phyloP scores from a whole-genome alignment of 192 early-diverging fungal species.

The Entomortierella chlamydospora region DNA sequence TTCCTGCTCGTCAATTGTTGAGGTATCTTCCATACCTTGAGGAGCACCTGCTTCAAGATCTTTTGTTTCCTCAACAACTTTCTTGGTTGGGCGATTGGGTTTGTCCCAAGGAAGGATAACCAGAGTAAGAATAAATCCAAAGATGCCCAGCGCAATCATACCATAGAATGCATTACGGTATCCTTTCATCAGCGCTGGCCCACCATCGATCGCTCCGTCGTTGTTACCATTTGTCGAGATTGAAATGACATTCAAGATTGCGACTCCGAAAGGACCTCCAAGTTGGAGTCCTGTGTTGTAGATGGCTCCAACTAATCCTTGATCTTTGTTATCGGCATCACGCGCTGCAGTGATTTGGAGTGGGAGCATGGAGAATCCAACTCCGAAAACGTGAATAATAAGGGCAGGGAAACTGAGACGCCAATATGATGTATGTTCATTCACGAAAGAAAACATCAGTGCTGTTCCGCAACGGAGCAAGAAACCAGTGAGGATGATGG shows the following conservation, averaged over 20 bases:
- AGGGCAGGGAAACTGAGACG: slow-evolving; percentile 46
- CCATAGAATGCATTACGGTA: slow-evolving; percentile 44
- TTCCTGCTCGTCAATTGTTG: neutral
- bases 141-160: slow-evolving; percentile 31
- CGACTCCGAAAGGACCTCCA: slow-evolving; percentile 52
- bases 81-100: neutral
- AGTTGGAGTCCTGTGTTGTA: slow-evolving; percentile 54
- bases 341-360: slow-evolving; percentile 44
- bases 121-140: slow-evolving; percentile 15
- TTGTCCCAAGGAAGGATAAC: slow-evolving; percentile 27
- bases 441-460: slow-evolving; percentile 39
- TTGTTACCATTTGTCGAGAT: slow-evolving; percentile 39
- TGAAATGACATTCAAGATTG: slow-evolving; percentile 45
- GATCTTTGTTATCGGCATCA: slow-evolving; percentile 48
- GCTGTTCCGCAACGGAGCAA: slow-evolving; percentile 22
- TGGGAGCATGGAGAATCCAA: slow-evolving; percentile 28
- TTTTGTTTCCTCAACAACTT: neutral
- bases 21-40: neutral
- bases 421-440: slow-evolving; percentile 30
- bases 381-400: slow-evolving; percentile 36
- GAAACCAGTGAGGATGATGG: slow-evolving; percentile 31
- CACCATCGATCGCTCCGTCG: slow-evolving; percentile 5
- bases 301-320: slow-evolving; percentile 47
- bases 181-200: slow-evolving; percentile 29
- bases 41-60: slow-evolving; percentile 9